Conservation (phyloP, 1,284 basidiomycete species). For the Pseudozyma hubeiensis region DNA sequence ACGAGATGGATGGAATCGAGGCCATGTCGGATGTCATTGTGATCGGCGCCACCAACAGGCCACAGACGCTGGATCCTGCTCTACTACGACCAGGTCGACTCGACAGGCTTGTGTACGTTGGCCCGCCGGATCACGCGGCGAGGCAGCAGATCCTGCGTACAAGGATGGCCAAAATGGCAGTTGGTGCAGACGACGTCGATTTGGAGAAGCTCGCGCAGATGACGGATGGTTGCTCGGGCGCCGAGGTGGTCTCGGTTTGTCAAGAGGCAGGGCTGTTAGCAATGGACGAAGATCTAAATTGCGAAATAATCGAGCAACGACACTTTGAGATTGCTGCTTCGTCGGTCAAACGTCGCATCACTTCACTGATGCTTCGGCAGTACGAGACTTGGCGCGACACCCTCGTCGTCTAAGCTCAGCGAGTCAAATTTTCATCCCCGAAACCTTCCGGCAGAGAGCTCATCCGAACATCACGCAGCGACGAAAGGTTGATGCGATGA, state of each 20-base stretch:
- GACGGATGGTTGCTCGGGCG: conserved; percentile 89
- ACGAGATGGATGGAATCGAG: conserved; percentile 97
- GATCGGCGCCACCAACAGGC: conserved; percentile 94
- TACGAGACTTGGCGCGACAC: conserved; percentile 59
- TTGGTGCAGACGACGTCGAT: conserved; percentile 77
- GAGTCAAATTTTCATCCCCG: not conserved
- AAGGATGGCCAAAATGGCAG: conserved; percentile 81
- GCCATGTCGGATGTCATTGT: conserved; percentile 91
- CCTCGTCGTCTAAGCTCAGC: conserved; percentile 31
- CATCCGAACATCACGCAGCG: not conserved
- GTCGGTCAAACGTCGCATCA: conserved; percentile 83
- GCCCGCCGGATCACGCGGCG: conserved; percentile 83
- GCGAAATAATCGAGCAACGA: conserved; percentile 78
- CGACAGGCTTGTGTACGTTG: conserved; percentile 95
- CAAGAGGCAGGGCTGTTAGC: conserved; percentile 94
- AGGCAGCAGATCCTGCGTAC: conserved; percentile 87
- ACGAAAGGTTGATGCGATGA: no score
- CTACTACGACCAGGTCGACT: conserved; percentile 93
- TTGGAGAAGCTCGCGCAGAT: conserved; percentile 78
- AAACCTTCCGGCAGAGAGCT: no score
- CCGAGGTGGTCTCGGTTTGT: conserved; percentile 90
- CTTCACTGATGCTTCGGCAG: conserved; percentile 75
- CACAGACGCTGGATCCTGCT: conserved; percentile 91
- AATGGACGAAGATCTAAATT: conserved; percentile 86
- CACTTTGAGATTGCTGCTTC: conserved; percentile 83